phyloP scores from a whole-genome alignment of 2,329 filamentous ascomycete genomes.

The Paraphaeosphaeria sporulosa region DNA sequence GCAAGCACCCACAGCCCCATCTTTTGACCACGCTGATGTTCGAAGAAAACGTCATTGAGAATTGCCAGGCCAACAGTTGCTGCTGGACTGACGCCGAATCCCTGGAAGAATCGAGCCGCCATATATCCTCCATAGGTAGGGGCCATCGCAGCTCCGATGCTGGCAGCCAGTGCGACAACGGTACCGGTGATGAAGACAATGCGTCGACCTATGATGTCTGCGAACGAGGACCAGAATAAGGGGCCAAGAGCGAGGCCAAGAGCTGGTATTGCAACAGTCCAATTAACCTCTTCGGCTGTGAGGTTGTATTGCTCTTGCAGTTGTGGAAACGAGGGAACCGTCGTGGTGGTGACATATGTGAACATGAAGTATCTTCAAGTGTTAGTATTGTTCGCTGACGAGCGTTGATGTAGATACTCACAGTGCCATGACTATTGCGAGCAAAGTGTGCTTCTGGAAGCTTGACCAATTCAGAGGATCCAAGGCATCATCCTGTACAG shows the following conservation, averaged over 20 bases:
- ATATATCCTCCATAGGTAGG: slow-evolving; percentile 6
- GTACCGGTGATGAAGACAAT: slow-evolving; percentile 8
- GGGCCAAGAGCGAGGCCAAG: slow-evolving; percentile 8
- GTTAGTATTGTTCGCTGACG: not conserved
- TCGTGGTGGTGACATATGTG: slow-evolving; percentile 13
- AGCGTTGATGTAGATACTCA: not conserved
- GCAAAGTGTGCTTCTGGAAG: slow-evolving; percentile 9
- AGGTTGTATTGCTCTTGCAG: slow-evolving; percentile 9
- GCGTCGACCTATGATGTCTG: slow-evolving; percentile 11
- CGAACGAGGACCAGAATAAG: slow-evolving; percentile 7
- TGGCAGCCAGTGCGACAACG: slow-evolving; percentile 4
- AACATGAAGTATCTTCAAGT: slow-evolving; percentile 9
- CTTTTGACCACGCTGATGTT: slow-evolving; percentile 10
- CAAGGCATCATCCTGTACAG: slow-evolving; percentile 5
- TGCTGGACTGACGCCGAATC: slow-evolving; percentile 7
- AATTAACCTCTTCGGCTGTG: slow-evolving; percentile 9
- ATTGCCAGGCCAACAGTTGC: slow-evolving; percentile 9
- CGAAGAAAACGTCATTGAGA: slow-evolving; percentile 11
- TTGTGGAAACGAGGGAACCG: slow-evolving; percentile 7
- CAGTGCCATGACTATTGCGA: slow-evolving; percentile 12
- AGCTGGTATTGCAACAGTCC: slow-evolving; percentile 6
- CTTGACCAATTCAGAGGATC: slow-evolving; percentile 11
- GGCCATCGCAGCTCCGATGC: slow-evolving; percentile 9
- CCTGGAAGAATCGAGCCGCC: slow-evolving; percentile 9
- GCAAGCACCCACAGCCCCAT: slow-evolving; percentile 11